Evolutionary conservation across 1,139 yeast species (phyloP).

Genomic region (Suhomyces wounanorum): DNA sequence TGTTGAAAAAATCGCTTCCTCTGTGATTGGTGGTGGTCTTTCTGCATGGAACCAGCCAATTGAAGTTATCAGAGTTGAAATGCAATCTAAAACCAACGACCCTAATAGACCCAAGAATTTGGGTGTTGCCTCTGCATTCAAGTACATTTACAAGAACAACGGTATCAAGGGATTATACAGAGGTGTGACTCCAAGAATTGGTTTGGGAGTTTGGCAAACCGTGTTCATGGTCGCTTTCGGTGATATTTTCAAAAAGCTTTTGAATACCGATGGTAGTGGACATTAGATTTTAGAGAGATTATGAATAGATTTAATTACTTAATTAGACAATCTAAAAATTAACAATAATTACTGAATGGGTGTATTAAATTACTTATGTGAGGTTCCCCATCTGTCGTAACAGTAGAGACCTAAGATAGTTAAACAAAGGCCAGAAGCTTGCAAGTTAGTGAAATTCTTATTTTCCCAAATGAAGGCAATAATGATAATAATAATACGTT

Average conservation of each 20-base stretch:
- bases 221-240: constrained; percentile 99
- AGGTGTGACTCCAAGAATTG: constrained; percentile 97
- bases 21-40: constrained; percentile 94
- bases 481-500: constrained; percentile 81
- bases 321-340: not conserved
- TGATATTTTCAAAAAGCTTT: constrained; percentile 62
- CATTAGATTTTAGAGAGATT: not conserved
- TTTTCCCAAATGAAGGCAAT: constrained; percentile 83
- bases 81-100: constrained; percentile 91
- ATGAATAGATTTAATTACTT: not conserved
- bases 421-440: constrained; percentile 67
- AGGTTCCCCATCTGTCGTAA: constrained; percentile 75
- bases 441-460: constrained; percentile 51
- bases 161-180: constrained; percentile 91
- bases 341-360: not conserved
- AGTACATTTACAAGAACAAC: constrained; percentile 76
- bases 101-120: constrained; percentile 95
- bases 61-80: constrained; percentile 95
- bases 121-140: constrained; percentile 75
- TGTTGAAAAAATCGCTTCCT: constrained; percentile 79
- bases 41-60: constrained; percentile 99
- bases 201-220: constrained; percentile 97
- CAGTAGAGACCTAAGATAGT: constrained; percentile 67
- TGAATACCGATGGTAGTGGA: constrained; percentile 44
- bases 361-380: constrained; percentile 11